These are phyloP conservation scores for Aspergillus niger DNA, from an alignment of 2,329 filamentous ascomycete genomes.

Conservation along the genomic window DNA sequence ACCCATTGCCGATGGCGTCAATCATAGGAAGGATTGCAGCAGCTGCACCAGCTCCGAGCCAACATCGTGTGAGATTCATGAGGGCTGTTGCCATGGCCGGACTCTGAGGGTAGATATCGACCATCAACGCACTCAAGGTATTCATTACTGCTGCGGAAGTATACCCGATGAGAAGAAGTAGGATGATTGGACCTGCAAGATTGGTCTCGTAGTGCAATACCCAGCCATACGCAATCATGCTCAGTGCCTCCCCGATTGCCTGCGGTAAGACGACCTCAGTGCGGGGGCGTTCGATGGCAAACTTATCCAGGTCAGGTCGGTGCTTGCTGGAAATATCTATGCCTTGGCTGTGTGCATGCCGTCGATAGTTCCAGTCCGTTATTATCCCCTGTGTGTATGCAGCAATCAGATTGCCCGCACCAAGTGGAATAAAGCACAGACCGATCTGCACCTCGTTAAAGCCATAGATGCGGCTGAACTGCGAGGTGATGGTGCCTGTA, in stretches of 20 bases:
- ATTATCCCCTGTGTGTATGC: background rate
- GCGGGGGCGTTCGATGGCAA: constrained; percentile 42
- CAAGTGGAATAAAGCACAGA: constrained; percentile 1
- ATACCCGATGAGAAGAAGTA: constrained; percentile 39
- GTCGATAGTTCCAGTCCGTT: constrained; percentile 6
- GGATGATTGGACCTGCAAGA: constrained; percentile 36
- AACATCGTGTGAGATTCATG: constrained; percentile 44
- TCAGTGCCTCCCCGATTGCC: constrained; percentile 28
- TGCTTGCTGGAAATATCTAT: background rate
- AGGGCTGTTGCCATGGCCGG: constrained; percentile 45
- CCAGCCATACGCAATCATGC: constrained; percentile 41
- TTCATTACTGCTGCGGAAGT: constrained; percentile 41
- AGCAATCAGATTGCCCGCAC: background rate
- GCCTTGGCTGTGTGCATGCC: background rate
- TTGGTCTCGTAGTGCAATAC: constrained; percentile 32
- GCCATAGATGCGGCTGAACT: background rate
- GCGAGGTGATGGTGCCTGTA: background rate
- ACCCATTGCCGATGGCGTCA: constrained; percentile 42
- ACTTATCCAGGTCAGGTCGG: background rate
- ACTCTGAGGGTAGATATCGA: constrained; percentile 43
- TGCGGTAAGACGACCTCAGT: constrained; percentile 39
- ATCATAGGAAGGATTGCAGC: constrained; percentile 44
- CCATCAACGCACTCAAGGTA: constrained; percentile 47
- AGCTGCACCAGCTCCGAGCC: constrained; percentile 42
- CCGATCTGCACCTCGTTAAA: constrained; percentile 7